A percentile compares a stretch with the other conserved stretches of the same genome.
These are phyloP conservation scores for Suillus subalutaceus DNA, from an alignment of 768 basidiomycete genomes.

Conservation along the genomic window DNA sequence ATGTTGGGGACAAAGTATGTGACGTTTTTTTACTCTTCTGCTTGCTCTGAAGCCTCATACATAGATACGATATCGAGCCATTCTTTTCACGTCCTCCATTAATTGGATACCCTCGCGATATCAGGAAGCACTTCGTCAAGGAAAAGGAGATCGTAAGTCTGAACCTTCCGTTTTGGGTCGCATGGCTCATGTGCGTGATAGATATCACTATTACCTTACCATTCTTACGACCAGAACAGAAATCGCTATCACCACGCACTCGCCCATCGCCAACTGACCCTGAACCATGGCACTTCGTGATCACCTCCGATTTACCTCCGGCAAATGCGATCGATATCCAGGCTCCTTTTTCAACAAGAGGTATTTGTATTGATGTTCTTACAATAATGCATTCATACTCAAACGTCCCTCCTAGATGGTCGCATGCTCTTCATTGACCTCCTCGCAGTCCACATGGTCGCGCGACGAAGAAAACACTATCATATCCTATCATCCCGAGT, in stretches of 20 bases:
- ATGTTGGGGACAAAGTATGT: constrained; percentile 36
- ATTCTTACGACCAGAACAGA: background rate
- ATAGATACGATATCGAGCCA: constrained; percentile 36
- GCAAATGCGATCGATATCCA: background rate
- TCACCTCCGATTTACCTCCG: background rate
- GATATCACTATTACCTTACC: constrained; percentile 9
- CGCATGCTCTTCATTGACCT: constrained; percentile 2
- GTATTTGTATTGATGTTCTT: background rate
- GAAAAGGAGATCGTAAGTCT: constrained; percentile 34
- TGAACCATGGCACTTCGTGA: too few species aligned
- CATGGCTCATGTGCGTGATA: constrained; percentile 1
- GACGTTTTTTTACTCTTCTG: background rate
- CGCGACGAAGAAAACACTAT: background rate
- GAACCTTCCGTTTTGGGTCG: constrained; percentile 11
- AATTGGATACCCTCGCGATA: constrained; percentile 37
- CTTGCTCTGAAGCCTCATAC: background rate
- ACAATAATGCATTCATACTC: background rate
- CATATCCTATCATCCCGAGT: constrained; percentile 8
- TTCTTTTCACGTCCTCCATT: constrained; percentile 38
- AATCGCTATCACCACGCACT: too few species aligned
- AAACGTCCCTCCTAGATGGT: background rate
- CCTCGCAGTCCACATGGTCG: constrained; percentile 11
- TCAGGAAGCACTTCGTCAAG: constrained; percentile 26
- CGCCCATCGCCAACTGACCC: too few species aligned
- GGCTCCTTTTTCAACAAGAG: constrained; percentile 1